These are phyloP conservation scores for Trichoderma sp. DNA, from an alignment of 2,329 filamentous ascomycete genomes.

Conservation along the genomic window DNA sequence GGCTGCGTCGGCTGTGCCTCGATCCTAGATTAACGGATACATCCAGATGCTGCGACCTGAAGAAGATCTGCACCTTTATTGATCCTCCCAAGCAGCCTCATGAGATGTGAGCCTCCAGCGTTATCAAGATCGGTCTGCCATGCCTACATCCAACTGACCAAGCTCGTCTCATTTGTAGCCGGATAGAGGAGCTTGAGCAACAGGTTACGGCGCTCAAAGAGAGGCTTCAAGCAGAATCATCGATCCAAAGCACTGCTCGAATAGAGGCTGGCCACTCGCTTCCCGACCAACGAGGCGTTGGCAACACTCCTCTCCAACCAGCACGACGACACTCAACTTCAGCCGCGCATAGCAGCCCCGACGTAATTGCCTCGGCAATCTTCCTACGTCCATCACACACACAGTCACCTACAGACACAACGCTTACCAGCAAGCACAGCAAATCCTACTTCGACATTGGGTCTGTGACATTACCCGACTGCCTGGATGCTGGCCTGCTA, in stretches of 20 bases:
- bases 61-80: slow-evolving; percentile 33
- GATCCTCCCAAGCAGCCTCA: slow-evolving; percentile 34
- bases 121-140: not conserved
- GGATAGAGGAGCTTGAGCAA: slow-evolving; percentile 32
- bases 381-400: slow-evolving; percentile 1
- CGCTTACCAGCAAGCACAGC: not conserved
- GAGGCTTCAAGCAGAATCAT: slow-evolving; percentile 10
- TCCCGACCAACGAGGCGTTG: not conserved
- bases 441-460: slow-evolving; percentile 31
- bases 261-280: not conserved
- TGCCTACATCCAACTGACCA: not conserved
- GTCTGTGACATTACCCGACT: slow-evolving; percentile 30
- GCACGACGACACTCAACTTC: not conserved
- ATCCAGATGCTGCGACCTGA: slow-evolving; percentile 33
- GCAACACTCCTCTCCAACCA: too few species aligned
- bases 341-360: not conserved
- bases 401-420: slow-evolving; percentile 1
- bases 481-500: slow-evolving; percentile 33
- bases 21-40: slow-evolving; percentile 10
- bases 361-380: not conserved
- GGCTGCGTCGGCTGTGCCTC: not conserved
- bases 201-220: slow-evolving; percentile 28
- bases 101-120: slow-evolving; percentile 28
- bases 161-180: slow-evolving; percentile 20
- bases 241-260: not conserved